Evolutionary conservation across 176 grass and related monocot species (phyloP), one percentile per base, ranked within the genome.

Genomic region (Rhynchospora pubera): DNA sequence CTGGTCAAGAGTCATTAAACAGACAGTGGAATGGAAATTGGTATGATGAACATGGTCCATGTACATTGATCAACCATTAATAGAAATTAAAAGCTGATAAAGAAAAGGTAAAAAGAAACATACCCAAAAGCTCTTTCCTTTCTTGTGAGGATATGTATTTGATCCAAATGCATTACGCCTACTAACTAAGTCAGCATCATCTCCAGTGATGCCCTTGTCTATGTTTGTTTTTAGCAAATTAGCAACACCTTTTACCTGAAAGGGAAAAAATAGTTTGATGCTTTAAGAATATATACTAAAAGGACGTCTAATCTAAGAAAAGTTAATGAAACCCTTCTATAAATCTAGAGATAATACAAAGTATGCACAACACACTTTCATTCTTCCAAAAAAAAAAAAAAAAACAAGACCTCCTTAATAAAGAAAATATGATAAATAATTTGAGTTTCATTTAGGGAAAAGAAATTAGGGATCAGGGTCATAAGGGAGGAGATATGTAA

Each of bases 61-160:
- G 50, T 57, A 43, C 8, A 84, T 83, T 85, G 69, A 55, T 9
- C 48, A 60, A 14, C 57, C 71, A 79, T 62, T 32, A 19, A 14
- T 62, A 70, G 90, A n/a, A n/a, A 52, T 47, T 74, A 72, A 82
- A 67, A 55, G 30, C 32, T 23, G 8, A 83, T 53, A 55, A 81
- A 39, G 34, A 39, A 55, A 85, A 78, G 21, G 30, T 10, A 34
- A 21, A 76, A 83, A 43, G 3, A 72, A 85, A 84, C 79, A 78
- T 88, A 87, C 96, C 92, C 78, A 89, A 84, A 99, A 99, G 73
- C 82, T 90, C 83, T 87, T 93, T 84, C 96, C 92, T 89, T 91
- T 90, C 82, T 89, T 95, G 13, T 79, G 90, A 91, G 96, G 92
- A 85, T 99, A 99, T 88, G 90, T 99, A 81, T 99, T 99, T 42